phyloP scores from a whole-genome alignment of 805 yeast genomes.

The Millerozyma miso region DNA sequence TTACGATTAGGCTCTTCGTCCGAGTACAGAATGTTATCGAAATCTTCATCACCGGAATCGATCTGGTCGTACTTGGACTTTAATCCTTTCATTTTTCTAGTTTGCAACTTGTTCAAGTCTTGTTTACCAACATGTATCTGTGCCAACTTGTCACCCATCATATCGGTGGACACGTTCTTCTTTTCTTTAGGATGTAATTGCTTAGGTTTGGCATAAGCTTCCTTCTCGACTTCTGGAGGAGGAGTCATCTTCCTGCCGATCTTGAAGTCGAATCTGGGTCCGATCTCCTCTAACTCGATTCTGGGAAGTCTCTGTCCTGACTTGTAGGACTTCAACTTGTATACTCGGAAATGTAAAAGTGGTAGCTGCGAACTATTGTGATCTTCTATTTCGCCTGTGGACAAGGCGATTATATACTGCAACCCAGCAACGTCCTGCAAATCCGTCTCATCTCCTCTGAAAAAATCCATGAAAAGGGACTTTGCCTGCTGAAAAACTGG shows the following conservation, averaged over 20 bases:
- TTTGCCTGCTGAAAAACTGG: conserved; percentile 83
- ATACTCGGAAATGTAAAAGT: conserved; percentile 82
- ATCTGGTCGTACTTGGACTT: conserved; percentile 82
- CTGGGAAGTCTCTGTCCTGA: conserved; percentile 89
- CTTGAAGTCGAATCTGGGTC: conserved; percentile 91
- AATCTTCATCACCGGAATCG: conserved; percentile 49
- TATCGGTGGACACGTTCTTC: conserved; percentile 85
- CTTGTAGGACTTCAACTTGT: conserved; percentile 73
- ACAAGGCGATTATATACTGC: conserved; percentile 82
- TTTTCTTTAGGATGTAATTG: conserved; percentile 75
- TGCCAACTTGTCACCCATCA: conserved; percentile 95
- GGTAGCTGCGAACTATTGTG: conserved; percentile 73
- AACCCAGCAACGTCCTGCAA: conserved; percentile 92
- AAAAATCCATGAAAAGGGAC: conserved; percentile 86
- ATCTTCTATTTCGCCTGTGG: conserved; percentile 73
- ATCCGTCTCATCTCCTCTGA: conserved; percentile 76
- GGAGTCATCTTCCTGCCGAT: conserved; percentile 84
- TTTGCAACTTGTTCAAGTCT: conserved; percentile 84
- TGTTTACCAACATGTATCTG: conserved; percentile 95
- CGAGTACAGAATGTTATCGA: conserved; percentile 20
- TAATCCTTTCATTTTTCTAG: conserved; percentile 98
- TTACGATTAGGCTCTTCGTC: conserved; percentile 24
- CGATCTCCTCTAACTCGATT: conserved; percentile 90
- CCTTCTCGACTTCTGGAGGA: conserved; percentile 84
- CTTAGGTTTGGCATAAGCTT: conserved; percentile 76